These are phyloP conservation scores for Evansstolkia leycettana DNA, from an alignment of 495 filamentous ascomycete species.

Conservation along the genomic window DNA sequence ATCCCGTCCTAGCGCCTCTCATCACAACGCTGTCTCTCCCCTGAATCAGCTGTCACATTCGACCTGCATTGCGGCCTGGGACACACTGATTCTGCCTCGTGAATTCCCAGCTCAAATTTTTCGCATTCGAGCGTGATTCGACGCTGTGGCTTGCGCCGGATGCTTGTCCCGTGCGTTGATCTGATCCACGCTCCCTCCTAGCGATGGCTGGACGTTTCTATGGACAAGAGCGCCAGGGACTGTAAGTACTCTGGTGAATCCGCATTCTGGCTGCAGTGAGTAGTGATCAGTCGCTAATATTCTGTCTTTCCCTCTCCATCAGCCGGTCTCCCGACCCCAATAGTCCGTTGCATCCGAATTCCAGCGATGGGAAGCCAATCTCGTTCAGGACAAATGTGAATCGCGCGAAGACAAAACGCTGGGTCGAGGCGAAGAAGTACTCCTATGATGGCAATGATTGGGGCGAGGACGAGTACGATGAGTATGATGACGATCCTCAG, in stretches of 20 bases:
- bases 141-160: too few relatives aligned
- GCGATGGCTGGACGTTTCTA: not conserved
- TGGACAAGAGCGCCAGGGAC: not conserved
- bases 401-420: slow-evolving; percentile 84
- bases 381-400: slow-evolving; percentile 73
- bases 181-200: too few relatives aligned
- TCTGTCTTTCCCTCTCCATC: not conserved
- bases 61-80: too few relatives aligned
- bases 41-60: too few relatives aligned
- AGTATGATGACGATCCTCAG: slow-evolving; percentile 47
- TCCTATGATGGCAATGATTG: slow-evolving; percentile 92
- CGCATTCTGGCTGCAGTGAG: too few relatives aligned
- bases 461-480: slow-evolving; percentile 76
- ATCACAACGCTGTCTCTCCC: too few relatives aligned
- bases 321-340: slow-evolving; percentile 4
- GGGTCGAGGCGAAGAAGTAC: slow-evolving; percentile 79
- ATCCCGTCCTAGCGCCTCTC: too few relatives aligned
- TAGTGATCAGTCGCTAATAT: too few relatives aligned
- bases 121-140: too few relatives aligned
- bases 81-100: too few relatives aligned
- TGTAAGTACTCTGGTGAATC: not conserved
- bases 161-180: too few relatives aligned
- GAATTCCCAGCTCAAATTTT: too few relatives aligned
- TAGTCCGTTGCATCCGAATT: slow-evolving; percentile 10
- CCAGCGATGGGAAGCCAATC: slow-evolving; percentile 27